phyloP scores from a whole-genome alignment of 2,329 filamentous ascomycete species.

The Sporothrix luriei region DNA sequence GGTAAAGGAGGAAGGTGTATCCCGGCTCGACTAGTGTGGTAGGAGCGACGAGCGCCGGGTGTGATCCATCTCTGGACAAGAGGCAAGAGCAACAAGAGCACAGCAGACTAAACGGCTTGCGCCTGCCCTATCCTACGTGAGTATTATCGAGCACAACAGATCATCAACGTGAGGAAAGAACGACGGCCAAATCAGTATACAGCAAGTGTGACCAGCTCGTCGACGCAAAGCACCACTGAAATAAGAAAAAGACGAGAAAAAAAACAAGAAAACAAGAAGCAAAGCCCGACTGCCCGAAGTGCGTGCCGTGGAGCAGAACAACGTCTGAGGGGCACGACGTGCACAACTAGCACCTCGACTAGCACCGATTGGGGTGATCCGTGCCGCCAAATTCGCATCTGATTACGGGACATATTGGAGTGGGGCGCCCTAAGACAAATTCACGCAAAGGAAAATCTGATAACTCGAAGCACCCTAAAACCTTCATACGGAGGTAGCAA shows the following conservation, averaged over 20 bases:
- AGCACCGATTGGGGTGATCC: conserved; percentile 1
- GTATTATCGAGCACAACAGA: not conserved
- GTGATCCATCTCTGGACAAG: not conserved
- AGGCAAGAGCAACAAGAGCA: conserved; percentile 7
- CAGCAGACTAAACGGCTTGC: not conserved
- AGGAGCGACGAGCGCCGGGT: not conserved
- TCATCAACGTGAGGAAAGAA: not conserved
- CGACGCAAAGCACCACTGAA: not conserved
- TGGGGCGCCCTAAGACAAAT: no score
- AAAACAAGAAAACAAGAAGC: not conserved
- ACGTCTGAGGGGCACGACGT: not conserved
- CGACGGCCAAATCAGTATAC: not conserved
- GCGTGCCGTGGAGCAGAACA: no score
- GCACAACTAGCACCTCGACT: not conserved
- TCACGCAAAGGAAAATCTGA: conserved; percentile 22
- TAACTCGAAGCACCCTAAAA: not conserved
- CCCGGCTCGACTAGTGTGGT: conserved; percentile 14
- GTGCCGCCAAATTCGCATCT: conserved; percentile 26
- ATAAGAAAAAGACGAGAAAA: not conserved
- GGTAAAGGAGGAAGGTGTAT: not conserved
- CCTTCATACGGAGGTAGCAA: no score
- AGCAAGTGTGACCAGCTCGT: not conserved
- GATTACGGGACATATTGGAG: conserved; percentile 24
- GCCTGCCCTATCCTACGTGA: no score
- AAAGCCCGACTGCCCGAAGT: not conserved